phyloP scores from a whole-genome alignment of 1,284 basidiomycete species.

The Ceratobasidium sp. region DNA sequence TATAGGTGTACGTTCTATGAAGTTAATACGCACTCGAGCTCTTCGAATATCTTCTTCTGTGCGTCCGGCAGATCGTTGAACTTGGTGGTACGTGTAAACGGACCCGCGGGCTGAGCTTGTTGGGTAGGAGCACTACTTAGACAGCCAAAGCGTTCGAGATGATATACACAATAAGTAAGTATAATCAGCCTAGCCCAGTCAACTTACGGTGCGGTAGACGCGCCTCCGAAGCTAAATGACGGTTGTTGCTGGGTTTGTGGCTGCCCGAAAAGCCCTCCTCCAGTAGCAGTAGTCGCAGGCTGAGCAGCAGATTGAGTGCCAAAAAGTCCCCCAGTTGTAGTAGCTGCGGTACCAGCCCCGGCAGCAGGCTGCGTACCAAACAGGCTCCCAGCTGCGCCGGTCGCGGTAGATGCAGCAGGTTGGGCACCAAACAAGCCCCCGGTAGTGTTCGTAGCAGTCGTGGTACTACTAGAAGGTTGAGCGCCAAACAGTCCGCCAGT shows the following conservation, averaged over 20 bases:
- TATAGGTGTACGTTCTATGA: background rate
- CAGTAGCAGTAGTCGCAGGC: background rate
- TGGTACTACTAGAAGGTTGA: constrained; percentile 5
- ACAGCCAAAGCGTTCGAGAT: background rate
- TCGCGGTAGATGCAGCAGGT: constrained; percentile 25
- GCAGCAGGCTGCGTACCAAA: constrained; percentile 34
- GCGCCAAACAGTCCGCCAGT: constrained; percentile 45
- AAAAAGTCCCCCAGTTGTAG: constrained; percentile 39
- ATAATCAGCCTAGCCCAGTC: background rate
- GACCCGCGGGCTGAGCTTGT: constrained; percentile 44
- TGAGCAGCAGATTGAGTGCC: constrained; percentile 30
- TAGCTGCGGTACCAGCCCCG: background rate
- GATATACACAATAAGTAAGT: background rate
- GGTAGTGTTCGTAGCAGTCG: constrained; percentile 12
- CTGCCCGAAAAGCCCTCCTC: constrained; percentile 44
- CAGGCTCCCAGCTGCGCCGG: constrained; percentile 24
- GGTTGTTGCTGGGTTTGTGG: constrained; percentile 28
- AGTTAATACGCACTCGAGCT: constrained; percentile 71
- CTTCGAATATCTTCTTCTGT: constrained; percentile 73
- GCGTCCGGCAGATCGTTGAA: constrained; percentile 86
- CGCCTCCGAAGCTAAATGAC: constrained; percentile 34
- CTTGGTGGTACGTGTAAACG: constrained; percentile 79
- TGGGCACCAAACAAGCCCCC: constrained; percentile 29
- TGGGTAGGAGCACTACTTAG: constrained; percentile 3
- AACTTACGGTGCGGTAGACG: constrained; percentile 25